Conservation (phyloP, 495 filamentous ascomycete genomes). For the Pseudevernia furfuracea region DNA sequence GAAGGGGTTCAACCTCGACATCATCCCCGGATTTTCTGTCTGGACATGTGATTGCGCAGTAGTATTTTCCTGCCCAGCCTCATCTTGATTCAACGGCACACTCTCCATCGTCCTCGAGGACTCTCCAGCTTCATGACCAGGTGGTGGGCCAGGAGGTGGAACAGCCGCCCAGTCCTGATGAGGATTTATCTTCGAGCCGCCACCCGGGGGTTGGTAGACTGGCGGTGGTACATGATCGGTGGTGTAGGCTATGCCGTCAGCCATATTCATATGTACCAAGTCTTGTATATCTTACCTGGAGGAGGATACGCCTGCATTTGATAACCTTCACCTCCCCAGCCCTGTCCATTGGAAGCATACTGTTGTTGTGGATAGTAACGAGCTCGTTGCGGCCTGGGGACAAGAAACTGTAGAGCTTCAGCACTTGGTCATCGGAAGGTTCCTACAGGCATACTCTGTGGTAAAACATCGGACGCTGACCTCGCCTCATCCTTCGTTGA, state of each 20-base stretch:
- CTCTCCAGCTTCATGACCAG: constrained; percentile 11
- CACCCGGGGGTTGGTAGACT: constrained; percentile 46
- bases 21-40: constrained; percentile 4
- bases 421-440: neutral
- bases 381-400: constrained; percentile 47
- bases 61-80: neutral
- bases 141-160: constrained; percentile 22
- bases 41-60: constrained; percentile 6
- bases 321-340: constrained; percentile 40
- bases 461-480: constrained; percentile 54
- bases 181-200: constrained; percentile 51
- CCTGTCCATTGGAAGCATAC: constrained; percentile 36
- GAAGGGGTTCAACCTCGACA: constrained; percentile 20
- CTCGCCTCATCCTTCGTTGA: constrained; percentile 52
- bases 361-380: constrained; percentile 40
- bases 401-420: constrained; percentile 48
- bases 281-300: constrained; percentile 19
- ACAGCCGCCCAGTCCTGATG: constrained; percentile 33
- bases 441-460: constrained; percentile 50
- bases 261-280: neutral
- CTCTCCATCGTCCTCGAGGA: constrained; percentile 13
- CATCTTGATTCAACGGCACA: constrained; percentile 13
- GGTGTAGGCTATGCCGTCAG: constrained; percentile 31
- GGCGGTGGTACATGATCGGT: constrained; percentile 42
- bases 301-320: constrained; percentile 53